Evolutionary conservation across 495 filamentous ascomycete genomes (phyloP).

Genomic region (Daldinia grandis): DNA sequence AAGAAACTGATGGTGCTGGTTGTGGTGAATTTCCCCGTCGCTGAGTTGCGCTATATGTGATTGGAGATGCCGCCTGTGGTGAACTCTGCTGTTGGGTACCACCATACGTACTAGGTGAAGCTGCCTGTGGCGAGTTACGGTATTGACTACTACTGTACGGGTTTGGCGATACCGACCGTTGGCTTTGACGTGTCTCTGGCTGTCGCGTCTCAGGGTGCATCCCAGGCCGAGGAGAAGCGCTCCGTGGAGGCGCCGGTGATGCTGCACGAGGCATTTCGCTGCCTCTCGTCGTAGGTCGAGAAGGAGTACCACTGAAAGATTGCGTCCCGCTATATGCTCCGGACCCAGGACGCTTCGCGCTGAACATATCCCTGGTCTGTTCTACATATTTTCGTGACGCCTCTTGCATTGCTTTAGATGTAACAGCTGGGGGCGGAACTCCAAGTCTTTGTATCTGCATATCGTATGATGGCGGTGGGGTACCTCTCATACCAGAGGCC

Average conservation of each 20-base stretch:
- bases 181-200: conserved; percentile 46
- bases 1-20: conserved; percentile 49
- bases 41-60: conserved; percentile 29
- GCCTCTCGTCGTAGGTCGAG: conserved; percentile 57
- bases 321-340: conserved; percentile 32
- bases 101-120: conserved; percentile 40
- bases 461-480: conserved; percentile 86
- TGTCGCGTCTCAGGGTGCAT: conserved; percentile 46
- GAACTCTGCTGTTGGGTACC: conserved; percentile 44
- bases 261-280: conserved; percentile 59
- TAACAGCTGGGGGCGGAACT: conserved; percentile 90
- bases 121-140: conserved; percentile 36
- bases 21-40: conserved; percentile 1
- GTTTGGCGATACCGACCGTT: conserved; percentile 54
- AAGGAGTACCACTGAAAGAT: conserved; percentile 41
- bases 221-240: conserved; percentile 61
- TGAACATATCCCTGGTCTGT: conserved; percentile 83
- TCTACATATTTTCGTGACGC: conserved; percentile 86
- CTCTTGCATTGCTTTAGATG: conserved; percentile 91
- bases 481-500: conserved; percentile 66
- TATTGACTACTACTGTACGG: conserved; percentile 42
- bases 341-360: conserved; percentile 58
- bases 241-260: conserved; percentile 60
- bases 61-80: conserved; percentile 45
- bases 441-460: conserved; percentile 80